phyloP scores from a whole-genome alignment of 139 green algal species.

The Zygnema cylindricum region DNA sequence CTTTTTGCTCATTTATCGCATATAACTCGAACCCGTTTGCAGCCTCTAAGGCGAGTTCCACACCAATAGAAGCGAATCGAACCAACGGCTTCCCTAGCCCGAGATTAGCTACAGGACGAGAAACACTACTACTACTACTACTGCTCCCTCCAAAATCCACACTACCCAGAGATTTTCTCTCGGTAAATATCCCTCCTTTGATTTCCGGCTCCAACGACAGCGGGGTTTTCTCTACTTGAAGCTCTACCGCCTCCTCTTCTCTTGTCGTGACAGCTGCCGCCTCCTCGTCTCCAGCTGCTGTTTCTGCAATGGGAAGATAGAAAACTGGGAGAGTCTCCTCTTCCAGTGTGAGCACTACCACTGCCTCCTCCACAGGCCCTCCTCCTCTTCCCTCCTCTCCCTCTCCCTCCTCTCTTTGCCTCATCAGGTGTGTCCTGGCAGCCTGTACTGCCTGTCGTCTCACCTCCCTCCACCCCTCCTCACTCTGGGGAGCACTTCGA shows the following conservation, averaged over 20 bases:
- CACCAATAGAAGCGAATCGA: background rate
- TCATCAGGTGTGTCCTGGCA: background rate
- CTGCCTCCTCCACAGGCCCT: background rate
- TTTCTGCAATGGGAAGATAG: too few species aligned
- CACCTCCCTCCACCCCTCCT: conserved; percentile 51
- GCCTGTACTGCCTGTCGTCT: conserved; percentile 25
- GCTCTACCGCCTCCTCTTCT: background rate
- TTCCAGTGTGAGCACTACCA: too few species aligned
- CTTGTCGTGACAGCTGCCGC: background rate
- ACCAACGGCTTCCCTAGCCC: background rate
- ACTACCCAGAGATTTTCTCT: too few species aligned
- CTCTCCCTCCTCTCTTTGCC: conserved; percentile 2
- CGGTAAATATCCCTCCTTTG: background rate
- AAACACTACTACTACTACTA: background rate
- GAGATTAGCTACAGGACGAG: background rate
- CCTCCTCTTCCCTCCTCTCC: background rate
- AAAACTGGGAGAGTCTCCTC: background rate
- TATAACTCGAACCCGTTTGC: background rate
- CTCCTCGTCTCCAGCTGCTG: background rate
- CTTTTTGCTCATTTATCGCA: background rate
- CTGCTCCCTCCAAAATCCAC: too few species aligned
- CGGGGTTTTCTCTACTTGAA: background rate
- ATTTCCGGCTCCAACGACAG: background rate
- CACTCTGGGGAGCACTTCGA: conserved; percentile 43
- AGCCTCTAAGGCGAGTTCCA: background rate